These are phyloP conservation scores for Rhizopogon vulgaris DNA, from an alignment of 768 basidiomycete genomes.

Conservation along the genomic window DNA sequence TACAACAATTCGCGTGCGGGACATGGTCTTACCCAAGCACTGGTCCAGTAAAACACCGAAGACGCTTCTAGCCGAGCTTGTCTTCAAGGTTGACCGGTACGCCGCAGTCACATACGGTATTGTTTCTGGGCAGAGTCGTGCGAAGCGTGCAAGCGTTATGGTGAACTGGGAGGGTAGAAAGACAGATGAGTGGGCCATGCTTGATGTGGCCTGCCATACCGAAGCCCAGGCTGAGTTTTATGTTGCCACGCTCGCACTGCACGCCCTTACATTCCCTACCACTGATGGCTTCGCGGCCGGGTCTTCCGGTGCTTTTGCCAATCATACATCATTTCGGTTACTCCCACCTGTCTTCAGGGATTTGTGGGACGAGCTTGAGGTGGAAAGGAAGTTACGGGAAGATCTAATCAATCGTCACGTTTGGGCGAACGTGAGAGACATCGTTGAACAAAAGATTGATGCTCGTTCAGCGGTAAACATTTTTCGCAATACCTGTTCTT, in stretches of 20 bases:
- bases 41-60: conserved; percentile 82
- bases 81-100: conserved; percentile 64
- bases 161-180: conserved; percentile 68
- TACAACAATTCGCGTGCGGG: conserved; percentile 46
- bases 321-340: conserved; percentile 63
- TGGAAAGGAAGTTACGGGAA: conserved; percentile 49
- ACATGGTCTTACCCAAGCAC: conserved; percentile 80
- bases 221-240: conserved; percentile 84
- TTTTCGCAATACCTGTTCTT: not conserved
- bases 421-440: conserved; percentile 63
- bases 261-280: conserved; percentile 62
- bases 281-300: conserved; percentile 60
- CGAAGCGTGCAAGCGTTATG: conserved; percentile 62
- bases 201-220: conserved; percentile 74
- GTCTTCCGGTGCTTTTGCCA: conserved; percentile 37
- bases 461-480: conserved; percentile 35
- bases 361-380: conserved; percentile 88
- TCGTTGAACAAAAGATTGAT: conserved; percentile 60
- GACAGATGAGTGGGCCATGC: conserved; percentile 72
- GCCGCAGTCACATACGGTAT: conserved; percentile 64
- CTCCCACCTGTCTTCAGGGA: conserved; percentile 83
- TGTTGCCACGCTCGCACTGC: conserved; percentile 79
- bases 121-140: conserved; percentile 68
- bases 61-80: conserved; percentile 57
- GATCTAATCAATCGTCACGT: conserved; percentile 58